Evolutionary conservation across 352 stramenopile species (phyloP).

Genomic region (Globisporangium solare): DNA sequence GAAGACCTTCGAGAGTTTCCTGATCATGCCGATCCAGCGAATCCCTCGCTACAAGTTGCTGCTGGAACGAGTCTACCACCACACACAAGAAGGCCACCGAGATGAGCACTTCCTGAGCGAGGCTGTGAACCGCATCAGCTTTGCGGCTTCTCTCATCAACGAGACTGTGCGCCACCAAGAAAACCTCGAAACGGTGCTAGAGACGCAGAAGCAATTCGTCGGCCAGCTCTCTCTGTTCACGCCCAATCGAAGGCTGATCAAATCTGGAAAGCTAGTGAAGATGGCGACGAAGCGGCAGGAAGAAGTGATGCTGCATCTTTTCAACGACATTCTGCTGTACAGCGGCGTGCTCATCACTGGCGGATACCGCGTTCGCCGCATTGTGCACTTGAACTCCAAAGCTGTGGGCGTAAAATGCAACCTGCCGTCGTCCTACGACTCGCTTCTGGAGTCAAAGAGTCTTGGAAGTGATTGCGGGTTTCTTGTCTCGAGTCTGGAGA

Average conservation of each 20-base stretch:
- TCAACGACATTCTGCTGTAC: slow-evolving; percentile 85
- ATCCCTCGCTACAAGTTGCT: slow-evolving; percentile 91
- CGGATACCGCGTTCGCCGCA: slow-evolving; percentile 62
- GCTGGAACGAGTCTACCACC: slow-evolving; percentile 69
- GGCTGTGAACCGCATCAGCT: slow-evolving; percentile 51
- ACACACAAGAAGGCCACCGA: slow-evolving; percentile 51
- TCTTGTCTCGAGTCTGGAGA: slow-evolving; percentile 73
- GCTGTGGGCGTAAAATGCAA: slow-evolving; percentile 60
- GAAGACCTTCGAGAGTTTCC: slow-evolving; percentile 77
- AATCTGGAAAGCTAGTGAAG: slow-evolving; percentile 71
- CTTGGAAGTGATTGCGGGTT: slow-evolving; percentile 59
- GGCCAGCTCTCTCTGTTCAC: slow-evolving; percentile 72
- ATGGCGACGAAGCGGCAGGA: slow-evolving; percentile 80
- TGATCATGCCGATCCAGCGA: slow-evolving; percentile 92
- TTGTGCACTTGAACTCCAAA: slow-evolving; percentile 72
- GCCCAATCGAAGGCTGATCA: slow-evolving; percentile 49
- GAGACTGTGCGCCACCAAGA: slow-evolving; percentile 82
- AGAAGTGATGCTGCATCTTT: slow-evolving; percentile 81
- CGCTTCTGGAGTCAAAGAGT: slow-evolving; percentile 41
- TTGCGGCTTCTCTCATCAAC: slow-evolving; percentile 74
- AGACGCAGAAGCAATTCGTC: slow-evolving; percentile 75
- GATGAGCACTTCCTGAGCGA: slow-evolving; percentile 62
- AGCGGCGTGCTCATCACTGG: slow-evolving; percentile 70
- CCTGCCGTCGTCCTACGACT: slow-evolving; percentile 42
- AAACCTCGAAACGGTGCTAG: slow-evolving; percentile 71